Percentiles rank a stretch among this genome's conserved stretches.
phyloP scores from a whole-genome alignment of 2,329 filamentous ascomycete genomes.

The Exophiala xenobiotica region DNA sequence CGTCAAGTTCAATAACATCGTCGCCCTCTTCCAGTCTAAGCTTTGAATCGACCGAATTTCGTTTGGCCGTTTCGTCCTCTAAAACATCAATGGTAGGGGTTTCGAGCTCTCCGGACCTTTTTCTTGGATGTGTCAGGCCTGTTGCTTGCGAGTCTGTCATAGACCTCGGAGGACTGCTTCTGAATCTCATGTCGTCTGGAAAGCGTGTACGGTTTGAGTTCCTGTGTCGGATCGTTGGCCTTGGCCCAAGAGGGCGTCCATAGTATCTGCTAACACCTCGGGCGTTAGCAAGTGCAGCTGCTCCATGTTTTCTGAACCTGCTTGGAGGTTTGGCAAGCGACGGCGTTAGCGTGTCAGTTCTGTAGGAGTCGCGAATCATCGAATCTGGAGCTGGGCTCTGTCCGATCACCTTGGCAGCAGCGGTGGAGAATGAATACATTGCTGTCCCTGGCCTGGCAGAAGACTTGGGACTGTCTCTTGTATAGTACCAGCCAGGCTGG shows the following conservation, averaged over 20 bases:
- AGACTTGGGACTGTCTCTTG: conserved; percentile 11
- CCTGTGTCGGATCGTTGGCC: conserved; percentile 9
- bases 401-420: conserved; percentile 28
- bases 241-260: conserved; percentile 12
- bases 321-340: conserved; percentile 26
- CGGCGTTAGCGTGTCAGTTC: conserved; percentile 30
- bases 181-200: conserved; percentile 24
- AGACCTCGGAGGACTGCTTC: conserved; percentile 29
- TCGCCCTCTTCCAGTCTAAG: conserved; percentile 24
- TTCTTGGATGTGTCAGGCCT: conserved; percentile 9
- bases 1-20: conserved; percentile 27
- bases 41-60: conserved; percentile 9
- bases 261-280: conserved; percentile 26
- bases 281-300: conserved; percentile 24
- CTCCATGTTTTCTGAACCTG: conserved; percentile 29
- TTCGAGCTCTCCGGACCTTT: conserved; percentile 19
- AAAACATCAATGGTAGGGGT: conserved; percentile 6
- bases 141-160: background rate
- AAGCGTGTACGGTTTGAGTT: conserved; percentile 4
- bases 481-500: conserved; percentile 31
- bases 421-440: conserved; percentile 30
- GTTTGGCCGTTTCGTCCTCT: conserved; percentile 13
- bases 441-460: conserved; percentile 5
- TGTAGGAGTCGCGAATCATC: conserved; percentile 31
- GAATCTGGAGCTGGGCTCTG: conserved; percentile 28